Base-by-base conservation (phyloP, 306 rosid species). In the Herpetospermum pedunculosum region DNA sequence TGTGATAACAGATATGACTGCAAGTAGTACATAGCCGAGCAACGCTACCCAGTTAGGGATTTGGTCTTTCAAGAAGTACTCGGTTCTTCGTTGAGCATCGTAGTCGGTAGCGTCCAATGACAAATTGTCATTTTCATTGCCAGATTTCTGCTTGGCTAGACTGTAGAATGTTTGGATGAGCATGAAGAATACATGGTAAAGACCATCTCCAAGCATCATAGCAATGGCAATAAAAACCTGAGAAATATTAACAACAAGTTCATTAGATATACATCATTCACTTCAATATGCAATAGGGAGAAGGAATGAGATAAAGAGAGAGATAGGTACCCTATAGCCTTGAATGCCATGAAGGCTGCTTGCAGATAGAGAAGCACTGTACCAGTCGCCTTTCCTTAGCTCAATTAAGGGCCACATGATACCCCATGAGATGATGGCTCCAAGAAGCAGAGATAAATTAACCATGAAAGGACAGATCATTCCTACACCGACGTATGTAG, bases 121-220 rank as follows among this genome's bases (percentile, higher is more conserved):
- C 9, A 69, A 0, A 50, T 23, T 43, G 25, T 23, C 37, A 74
- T 44, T 14, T 19, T 5, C 76, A 25, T 15, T 16, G 15, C 13
- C 11, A 2, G 74, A 9, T 26, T 70, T 50, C 13, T 81, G 84
- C 28, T 25, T 4, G 2, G 7, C 12, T 14, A 88, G 83, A 50
- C 85, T 84, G 53, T n/a, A 37, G 25, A 18, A 40, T 48, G 87
- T 89, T 60, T 73, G 57, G 65, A 67, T 1, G 29, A 88, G 79
- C 90, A 91, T 81, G 77, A 43, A 81, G 81, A 73, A 62, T n/a
- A 88, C 85, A 30, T 91, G 89, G 83, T 79, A 91, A 71, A 91
- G 81, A 68, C 92, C 95, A 23, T 91, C 97, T 1, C 95, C 95
- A 41, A 88, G 89, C 82, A 91, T 91, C 90, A 87, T 85, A 48